A percentile compares a stretch with the other conserved stretches of the same genome.
Conservation (phyloP, 805 yeast species). For the Starmerella tilneyi region DNA sequence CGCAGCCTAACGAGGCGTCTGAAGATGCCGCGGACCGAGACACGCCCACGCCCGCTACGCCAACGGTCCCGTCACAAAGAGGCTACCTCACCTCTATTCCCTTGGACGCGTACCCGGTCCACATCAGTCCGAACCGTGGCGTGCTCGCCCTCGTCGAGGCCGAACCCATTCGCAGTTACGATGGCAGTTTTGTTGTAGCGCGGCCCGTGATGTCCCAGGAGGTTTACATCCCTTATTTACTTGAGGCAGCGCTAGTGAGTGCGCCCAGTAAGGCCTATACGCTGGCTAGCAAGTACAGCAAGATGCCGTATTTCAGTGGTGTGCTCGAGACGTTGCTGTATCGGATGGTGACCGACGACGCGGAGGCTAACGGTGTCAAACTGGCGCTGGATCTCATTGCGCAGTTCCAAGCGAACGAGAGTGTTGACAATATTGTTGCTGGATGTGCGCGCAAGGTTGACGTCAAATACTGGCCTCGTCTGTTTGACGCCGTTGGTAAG, state of each 20-base stretch:
- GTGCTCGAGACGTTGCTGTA: constrained; percentile 36
- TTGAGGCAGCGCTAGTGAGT: constrained; percentile 27
- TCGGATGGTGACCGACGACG: constrained; percentile 23
- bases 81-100: constrained; percentile 23
- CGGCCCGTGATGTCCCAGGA: constrained; percentile 28
- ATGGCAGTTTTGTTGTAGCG: constrained; percentile 30
- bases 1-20: not conserved
- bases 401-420: constrained; percentile 30
- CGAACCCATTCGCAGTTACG: constrained; percentile 33
- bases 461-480: constrained; percentile 41
- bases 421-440: constrained; percentile 32
- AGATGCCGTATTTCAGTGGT: constrained; percentile 35
- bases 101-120: constrained; percentile 44
- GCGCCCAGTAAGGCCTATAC: constrained; percentile 21
- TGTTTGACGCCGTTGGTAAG: constrained; percentile 33
- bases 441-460: constrained; percentile 52
- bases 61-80: not conserved
- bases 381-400: constrained; percentile 27
- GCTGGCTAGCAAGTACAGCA: constrained; percentile 28
- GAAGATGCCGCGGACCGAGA: not conserved
- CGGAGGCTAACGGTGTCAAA: not conserved
- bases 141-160: constrained; percentile 43
- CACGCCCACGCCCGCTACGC: not conserved
- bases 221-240: constrained; percentile 29
- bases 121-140: constrained; percentile 40